Base-by-base conservation (phyloP, 345 rosid genomes). In the Theobroma cacao region DNA sequence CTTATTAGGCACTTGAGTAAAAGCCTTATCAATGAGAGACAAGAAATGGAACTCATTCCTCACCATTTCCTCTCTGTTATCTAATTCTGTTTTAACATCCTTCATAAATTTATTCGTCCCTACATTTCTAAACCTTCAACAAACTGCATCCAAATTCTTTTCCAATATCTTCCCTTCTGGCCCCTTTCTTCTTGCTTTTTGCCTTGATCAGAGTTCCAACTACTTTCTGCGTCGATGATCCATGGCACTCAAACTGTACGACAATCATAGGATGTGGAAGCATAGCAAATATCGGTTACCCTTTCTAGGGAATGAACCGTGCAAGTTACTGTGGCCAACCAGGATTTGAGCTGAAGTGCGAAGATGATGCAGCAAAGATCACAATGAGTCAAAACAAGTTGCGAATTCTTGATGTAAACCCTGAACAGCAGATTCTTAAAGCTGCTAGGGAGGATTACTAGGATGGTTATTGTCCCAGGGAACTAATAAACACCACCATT, bases 231-330 rank as follows among this genome's bases (percentile, higher is more conserved):
- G 62, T 40, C 28, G 60, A 45, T 3, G 77, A 72, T 41, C 26
- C 47, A 5, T 55, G 24, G 18, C 82, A 60, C 76, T 45, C 17
- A 8, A 28, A 7, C 72, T 85, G 88, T 79, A 72, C 10, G 74
- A 55, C 30, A 8, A 18, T 40, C 22, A 9, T 81, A 38, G 63
- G 50, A 72, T 86, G 89, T 26, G 80, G 88, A 33, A 59, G 28
- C 76, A 56, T 78, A 60, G 26, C 22, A 22, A n/a, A 3, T 48
- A 17, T 85, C 22, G 24, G 30, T 33, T 88, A 78, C 55, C 87
- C 86, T 10, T 88, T 88, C 77, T 85, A 78, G 86, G 86, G 82
- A 24, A 40, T 18, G 10, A 40, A 53, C 65, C 76, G 61, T 38
- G 43, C 78, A 22, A 31, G 8, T 4, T 72, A 69, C 48, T 85